These are phyloP conservation scores for Hydnomerulius pinastri DNA, from an alignment of 768 basidiomycete genomes.

Conservation along the genomic window DNA sequence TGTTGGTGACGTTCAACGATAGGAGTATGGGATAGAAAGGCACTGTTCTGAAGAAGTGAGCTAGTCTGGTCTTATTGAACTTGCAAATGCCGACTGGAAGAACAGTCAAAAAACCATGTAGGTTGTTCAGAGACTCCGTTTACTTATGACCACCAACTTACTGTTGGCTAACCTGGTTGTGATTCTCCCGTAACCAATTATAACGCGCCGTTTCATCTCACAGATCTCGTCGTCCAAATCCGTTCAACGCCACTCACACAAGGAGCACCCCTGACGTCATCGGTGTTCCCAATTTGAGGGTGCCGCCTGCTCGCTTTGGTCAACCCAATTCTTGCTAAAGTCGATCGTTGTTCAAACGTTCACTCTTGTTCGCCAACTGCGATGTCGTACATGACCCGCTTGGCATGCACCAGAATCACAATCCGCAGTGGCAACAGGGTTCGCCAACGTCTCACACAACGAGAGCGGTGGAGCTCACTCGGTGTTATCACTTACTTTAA, in stretches of 20 bases:
- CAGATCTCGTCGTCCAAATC: too few species aligned
- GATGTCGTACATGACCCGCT: too few species aligned
- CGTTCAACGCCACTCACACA: background rate
- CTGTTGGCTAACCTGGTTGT: too few species aligned
- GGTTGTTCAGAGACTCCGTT: background rate
- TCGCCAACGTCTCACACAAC: too few species aligned
- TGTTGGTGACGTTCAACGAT: background rate
- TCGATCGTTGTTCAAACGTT: background rate
- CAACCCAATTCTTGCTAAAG: too few species aligned
- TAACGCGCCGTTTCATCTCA: background rate
- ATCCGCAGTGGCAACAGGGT: too few species aligned
- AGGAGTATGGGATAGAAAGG: background rate
- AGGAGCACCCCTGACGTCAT: constrained; percentile 27
- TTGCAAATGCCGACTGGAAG: background rate
- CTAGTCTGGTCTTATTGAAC: background rate
- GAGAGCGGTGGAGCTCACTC: too few species aligned
- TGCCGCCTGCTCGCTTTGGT: constrained; percentile 14
- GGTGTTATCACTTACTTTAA: too few species aligned
- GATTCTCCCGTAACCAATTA: constrained; percentile 1
- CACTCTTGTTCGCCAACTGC: too few species aligned
- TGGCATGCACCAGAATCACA: too few species aligned
- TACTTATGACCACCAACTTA: constrained; percentile 9
- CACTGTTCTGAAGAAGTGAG: background rate
- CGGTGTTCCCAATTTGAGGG: background rate
- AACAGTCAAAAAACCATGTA: constrained; percentile 5